Percentiles rank a stretch among this genome's conserved stretches.
These are phyloP conservation scores for Phytophthora constricta DNA, from an alignment of 352 stramenopile species.

Conservation along the genomic window DNA sequence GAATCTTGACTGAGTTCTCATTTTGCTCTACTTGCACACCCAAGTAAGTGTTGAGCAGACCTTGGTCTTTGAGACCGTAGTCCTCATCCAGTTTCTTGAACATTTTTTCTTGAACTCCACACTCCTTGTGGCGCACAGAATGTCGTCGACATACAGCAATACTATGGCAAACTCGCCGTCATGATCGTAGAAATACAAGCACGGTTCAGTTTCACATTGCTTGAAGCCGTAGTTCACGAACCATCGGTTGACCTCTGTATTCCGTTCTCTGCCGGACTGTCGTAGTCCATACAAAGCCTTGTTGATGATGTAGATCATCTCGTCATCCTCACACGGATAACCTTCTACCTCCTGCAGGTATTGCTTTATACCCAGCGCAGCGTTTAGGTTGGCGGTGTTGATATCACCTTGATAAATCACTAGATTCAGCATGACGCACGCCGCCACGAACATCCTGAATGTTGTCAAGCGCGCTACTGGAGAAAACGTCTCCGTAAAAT, in stretches of 20 bases:
- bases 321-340: conserved; percentile 17
- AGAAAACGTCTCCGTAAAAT: conserved; percentile 15
- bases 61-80: conserved; percentile 39
- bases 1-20: conserved; percentile 7
- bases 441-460: conserved; percentile 14
- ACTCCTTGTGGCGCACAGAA: too few species aligned
- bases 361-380: conserved; percentile 11
- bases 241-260: too few species aligned
- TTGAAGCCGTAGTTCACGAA: too few species aligned
- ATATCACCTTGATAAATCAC: conserved; percentile 17
- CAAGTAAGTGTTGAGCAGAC: conserved; percentile 11
- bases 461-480: conserved; percentile 10
- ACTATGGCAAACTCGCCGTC: too few species aligned
- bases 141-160: too few species aligned
- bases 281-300: conserved; percentile 30
- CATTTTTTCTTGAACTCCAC: conserved; percentile 20
- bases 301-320: conserved; percentile 14
- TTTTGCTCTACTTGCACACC: conserved; percentile 19
- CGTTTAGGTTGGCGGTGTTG: conserved; percentile 21
- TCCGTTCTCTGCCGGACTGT: too few species aligned
- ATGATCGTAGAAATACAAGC: too few species aligned
- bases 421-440: conserved; percentile 4
- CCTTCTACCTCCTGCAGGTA: conserved; percentile 16
- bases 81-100: conserved; percentile 19
- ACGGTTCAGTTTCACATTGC: too few species aligned